phyloP scores from a whole-genome alignment of 2,329 filamentous ascomycete species.

The Catunica adiposa region DNA sequence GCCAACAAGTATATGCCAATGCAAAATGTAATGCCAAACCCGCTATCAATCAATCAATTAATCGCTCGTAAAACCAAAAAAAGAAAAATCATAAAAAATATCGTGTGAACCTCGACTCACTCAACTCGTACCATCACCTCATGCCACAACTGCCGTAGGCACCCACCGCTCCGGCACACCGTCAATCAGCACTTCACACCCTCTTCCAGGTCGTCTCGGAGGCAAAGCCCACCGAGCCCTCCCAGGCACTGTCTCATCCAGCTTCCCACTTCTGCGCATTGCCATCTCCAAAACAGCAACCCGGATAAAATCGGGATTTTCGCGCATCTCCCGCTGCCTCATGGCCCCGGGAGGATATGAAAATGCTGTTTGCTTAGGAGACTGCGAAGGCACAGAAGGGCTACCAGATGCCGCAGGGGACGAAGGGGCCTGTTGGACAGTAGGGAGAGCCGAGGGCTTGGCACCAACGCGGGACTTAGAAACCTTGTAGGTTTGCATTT shows the following conservation, averaged over 20 bases:
- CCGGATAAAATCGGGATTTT: slow-evolving; percentile 55
- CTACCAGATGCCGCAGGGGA: slow-evolving; percentile 19
- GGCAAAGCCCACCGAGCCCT: slow-evolving; percentile 53
- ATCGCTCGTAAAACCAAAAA: background rate
- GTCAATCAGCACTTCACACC: slow-evolving; percentile 39
- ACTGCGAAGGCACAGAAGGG: slow-evolving; percentile 20
- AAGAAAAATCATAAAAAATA: background rate
- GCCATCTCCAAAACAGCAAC: slow-evolving; percentile 58
- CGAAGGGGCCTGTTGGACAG: slow-evolving; percentile 20
- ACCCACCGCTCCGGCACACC: slow-evolving; percentile 46
- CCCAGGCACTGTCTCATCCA: slow-evolving; percentile 49
- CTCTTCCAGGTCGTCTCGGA: slow-evolving; percentile 39
- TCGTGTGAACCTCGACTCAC: background rate
- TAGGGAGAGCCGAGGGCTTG: slow-evolving; percentile 18
- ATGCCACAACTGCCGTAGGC: background rate
- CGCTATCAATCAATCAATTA: no score
- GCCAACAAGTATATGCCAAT: no score
- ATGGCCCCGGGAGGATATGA: slow-evolving; percentile 29
- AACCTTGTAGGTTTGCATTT: slow-evolving; percentile 55
- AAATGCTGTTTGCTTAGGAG: slow-evolving; percentile 20
- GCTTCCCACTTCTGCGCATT: slow-evolving; percentile 49
- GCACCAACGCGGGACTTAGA: slow-evolving; percentile 29
- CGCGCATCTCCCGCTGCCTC: slow-evolving; percentile 50
- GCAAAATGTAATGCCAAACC: no score
- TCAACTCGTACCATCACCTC: background rate